These are phyloP conservation scores for Podospora didyma DNA, from an alignment of 495 filamentous ascomycete genomes.

Conservation along the genomic window DNA sequence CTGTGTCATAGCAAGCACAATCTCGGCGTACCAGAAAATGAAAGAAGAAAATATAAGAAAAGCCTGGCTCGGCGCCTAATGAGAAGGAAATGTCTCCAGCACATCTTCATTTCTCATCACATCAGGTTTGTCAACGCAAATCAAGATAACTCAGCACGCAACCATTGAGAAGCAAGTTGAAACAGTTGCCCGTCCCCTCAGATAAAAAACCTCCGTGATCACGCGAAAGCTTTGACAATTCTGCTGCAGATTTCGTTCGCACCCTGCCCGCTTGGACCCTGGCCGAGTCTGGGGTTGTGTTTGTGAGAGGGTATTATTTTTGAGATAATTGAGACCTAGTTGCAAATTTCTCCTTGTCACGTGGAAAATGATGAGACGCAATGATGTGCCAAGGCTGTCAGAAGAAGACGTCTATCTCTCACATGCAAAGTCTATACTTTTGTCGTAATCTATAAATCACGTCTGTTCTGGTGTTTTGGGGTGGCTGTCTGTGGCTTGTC, in stretches of 20 bases:
- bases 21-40: no score
- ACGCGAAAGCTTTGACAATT: not conserved
- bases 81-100: no score
- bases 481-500: no score
- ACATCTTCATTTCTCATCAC: no score
- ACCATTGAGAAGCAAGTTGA: not conserved
- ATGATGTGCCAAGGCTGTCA: not conserved
- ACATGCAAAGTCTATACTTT: not conserved
- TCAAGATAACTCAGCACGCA: not conserved
- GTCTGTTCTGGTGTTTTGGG: no score
- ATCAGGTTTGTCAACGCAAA: not conserved
- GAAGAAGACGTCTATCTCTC: constrained; percentile 3
- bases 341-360: not conserved
- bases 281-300: not conserved
- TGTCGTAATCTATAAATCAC: not conserved
- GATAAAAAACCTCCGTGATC: not conserved
- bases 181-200: not conserved
- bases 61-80: no score
- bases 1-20: no score
- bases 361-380: not conserved
- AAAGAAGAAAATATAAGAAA: no score
- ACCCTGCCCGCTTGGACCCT: not conserved
- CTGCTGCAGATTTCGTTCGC: not conserved
- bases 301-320: not conserved
- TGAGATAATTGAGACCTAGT: not conserved